phyloP scores from a whole-genome alignment of 139 green algal species.

The Chlorella sorokiniana region DNA sequence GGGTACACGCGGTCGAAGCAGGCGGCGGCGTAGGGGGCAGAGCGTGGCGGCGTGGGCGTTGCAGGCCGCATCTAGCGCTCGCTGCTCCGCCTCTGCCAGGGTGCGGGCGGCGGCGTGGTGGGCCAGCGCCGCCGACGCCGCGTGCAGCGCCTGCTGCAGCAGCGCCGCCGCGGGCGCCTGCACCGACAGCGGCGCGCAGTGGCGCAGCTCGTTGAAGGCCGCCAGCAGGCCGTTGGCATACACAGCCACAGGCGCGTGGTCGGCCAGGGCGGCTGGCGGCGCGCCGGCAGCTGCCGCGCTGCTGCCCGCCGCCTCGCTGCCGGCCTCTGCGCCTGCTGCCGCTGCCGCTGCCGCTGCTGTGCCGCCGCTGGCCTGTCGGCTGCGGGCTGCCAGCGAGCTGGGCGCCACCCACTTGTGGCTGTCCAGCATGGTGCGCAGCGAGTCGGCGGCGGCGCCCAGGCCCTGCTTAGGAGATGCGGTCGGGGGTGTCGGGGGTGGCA shows the following conservation, averaged over 20 bases:
- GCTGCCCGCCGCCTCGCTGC: neutral
- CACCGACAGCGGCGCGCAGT: slow-evolving; percentile 77
- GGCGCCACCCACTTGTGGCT: slow-evolving; percentile 88
- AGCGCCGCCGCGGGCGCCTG: slow-evolving; percentile 13
- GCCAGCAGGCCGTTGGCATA: slow-evolving; percentile 90
- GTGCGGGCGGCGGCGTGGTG: slow-evolving; percentile 60
- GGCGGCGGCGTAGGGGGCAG: slow-evolving; percentile 58
- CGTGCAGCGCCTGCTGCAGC: slow-evolving; percentile 59
- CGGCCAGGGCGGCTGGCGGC: slow-evolving; percentile 86
- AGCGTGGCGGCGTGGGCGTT: slow-evolving; percentile 54
- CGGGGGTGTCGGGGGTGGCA: neutral
- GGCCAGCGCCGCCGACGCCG: slow-evolving; percentile 56
- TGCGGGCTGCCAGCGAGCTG: slow-evolving; percentile 47
- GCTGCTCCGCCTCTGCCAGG: slow-evolving; percentile 53
- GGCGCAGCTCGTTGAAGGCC: slow-evolving; percentile 95
- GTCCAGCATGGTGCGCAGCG: slow-evolving; percentile 79
- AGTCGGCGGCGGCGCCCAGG: slow-evolving; percentile 60
- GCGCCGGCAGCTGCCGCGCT: neutral
- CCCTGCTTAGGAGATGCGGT: too few species aligned
- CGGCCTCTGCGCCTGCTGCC: neutral
- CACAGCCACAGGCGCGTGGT: slow-evolving; percentile 89
- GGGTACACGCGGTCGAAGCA: slow-evolving; percentile 71
- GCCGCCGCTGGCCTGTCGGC: slow-evolving; percentile 1
- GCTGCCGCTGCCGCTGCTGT: slow-evolving; percentile 15
- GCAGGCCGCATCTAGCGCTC: slow-evolving; percentile 45